These are phyloP conservation scores for Pichia nakasei DNA, from an alignment of 805 yeast genomes.

Conservation along the genomic window DNA sequence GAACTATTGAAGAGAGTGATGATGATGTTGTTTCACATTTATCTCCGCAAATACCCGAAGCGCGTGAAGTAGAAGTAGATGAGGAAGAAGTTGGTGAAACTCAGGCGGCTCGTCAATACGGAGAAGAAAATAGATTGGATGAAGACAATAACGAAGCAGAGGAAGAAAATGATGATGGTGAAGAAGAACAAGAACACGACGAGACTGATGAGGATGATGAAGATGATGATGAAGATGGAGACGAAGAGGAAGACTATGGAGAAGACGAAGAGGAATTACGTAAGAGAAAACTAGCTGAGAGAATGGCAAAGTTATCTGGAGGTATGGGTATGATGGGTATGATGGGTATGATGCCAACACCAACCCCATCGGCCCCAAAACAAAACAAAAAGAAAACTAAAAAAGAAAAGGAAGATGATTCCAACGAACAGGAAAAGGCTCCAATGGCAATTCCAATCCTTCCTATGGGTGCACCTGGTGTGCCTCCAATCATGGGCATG, in stretches of 20 bases:
- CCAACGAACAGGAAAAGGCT: conserved; percentile 13
- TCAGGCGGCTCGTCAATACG: no score
- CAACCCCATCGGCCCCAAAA: conserved; percentile 17
- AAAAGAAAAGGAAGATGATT: conserved; percentile 7
- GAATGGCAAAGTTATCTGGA: conserved; percentile 95
- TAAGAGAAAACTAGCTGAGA: conserved; percentile 69
- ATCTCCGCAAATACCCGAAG: background rate
- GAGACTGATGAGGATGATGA: conserved; percentile 27
- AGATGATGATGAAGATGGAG: conserved; percentile 41
- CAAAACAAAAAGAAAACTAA: conserved; percentile 20
- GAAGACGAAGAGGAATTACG: conserved; percentile 72
- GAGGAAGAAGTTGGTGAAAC: background rate
- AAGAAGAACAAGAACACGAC: conserved; percentile 23
- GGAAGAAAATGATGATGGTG: conserved; percentile 22
- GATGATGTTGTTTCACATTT: background rate
- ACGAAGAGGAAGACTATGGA: conserved; percentile 45
- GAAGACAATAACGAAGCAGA: conserved; percentile 20
- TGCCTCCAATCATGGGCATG: conserved; percentile 16
- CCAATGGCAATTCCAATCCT: conserved; percentile 43
- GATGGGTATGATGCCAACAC: conserved; percentile 43
- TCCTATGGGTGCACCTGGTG: conserved; percentile 37
- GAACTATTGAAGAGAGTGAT: background rate
- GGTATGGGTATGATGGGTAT: conserved; percentile 73
- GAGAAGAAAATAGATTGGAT: conserved; percentile 15
- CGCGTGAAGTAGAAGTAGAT: background rate